Percentiles rank a stretch among this genome's conserved stretches.
These are phyloP conservation scores for Coniochaeta sp. DNA, from an alignment of 2,329 filamentous ascomycete species.

Conservation along the genomic window DNA sequence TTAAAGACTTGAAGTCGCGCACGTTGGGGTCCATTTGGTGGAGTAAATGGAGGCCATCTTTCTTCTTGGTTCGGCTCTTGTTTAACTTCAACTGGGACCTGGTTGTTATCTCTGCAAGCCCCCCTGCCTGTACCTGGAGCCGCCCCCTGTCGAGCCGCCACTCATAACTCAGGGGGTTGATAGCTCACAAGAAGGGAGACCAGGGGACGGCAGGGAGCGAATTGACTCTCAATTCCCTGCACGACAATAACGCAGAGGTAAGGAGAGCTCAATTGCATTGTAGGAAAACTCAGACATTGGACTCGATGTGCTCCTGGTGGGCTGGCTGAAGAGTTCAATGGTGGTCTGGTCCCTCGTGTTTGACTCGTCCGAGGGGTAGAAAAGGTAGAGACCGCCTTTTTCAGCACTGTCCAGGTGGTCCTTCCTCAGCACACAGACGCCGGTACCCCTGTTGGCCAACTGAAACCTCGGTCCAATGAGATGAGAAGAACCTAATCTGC, in stretches of 20 bases:
- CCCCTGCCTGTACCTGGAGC: not conserved
- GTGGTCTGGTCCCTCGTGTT: not conserved
- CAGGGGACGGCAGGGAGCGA: not conserved
- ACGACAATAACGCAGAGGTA: not conserved
- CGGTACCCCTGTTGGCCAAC: not conserved
- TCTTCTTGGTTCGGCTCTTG: not conserved
- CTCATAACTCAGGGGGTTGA: not conserved
- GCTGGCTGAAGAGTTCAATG: not conserved
- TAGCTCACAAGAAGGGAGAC: not conserved
- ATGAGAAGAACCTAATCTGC: not conserved
- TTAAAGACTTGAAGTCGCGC: too few species aligned
- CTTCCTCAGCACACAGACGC: not conserved
- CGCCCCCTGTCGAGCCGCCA: not conserved
- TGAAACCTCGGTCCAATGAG: conserved; percentile 2
- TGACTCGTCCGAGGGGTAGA: not conserved
- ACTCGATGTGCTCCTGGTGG: not conserved
- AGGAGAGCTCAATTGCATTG: not conserved
- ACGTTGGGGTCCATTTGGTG: too few species aligned
- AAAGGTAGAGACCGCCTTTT: not conserved
- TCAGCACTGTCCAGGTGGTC: not conserved
- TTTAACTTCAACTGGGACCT: not conserved
- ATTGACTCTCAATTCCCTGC: not conserved
- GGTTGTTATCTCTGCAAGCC: not conserved
- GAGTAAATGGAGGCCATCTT: too few species aligned
- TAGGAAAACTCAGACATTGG: not conserved